Percentiles rank a stretch among this genome's conserved stretches.
These are phyloP conservation scores for Uncinocarpus reesii DNA, from an alignment of 2,329 filamentous ascomycete species.

Conservation along the genomic window DNA sequence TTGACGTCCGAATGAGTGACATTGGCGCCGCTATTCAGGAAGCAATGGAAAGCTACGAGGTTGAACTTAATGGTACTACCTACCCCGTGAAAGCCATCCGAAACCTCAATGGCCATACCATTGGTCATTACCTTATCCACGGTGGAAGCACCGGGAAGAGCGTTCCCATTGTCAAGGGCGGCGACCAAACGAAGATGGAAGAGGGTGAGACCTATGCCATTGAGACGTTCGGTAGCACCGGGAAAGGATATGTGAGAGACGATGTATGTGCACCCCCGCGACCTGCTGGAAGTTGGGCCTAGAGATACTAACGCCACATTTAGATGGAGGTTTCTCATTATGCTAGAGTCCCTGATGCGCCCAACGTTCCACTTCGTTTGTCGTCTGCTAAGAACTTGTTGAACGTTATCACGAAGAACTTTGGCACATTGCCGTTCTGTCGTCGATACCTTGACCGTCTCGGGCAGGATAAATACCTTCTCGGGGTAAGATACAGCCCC, in stretches of 20 bases:
- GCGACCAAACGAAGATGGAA: constrained; percentile 91
- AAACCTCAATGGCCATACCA: constrained; percentile 83
- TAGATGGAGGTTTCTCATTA: constrained; percentile 79
- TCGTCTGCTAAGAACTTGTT: constrained; percentile 76
- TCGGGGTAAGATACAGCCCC: constrained; percentile 53
- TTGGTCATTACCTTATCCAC: constrained; percentile 80
- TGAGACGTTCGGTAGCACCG: constrained; percentile 90
- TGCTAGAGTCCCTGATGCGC: constrained; percentile 60
- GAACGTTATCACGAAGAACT: constrained; percentile 90
- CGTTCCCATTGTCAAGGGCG: constrained; percentile 83
- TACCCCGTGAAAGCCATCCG: constrained; percentile 76
- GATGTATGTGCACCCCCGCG: constrained; percentile 51
- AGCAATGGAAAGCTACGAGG: constrained; percentile 85
- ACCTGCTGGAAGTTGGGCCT: neutral
- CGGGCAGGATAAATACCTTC: constrained; percentile 88
- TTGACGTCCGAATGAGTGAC: constrained; percentile 80
- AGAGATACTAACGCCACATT: constrained; percentile 14
- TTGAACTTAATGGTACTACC: constrained; percentile 68
- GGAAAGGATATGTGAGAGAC: constrained; percentile 76
- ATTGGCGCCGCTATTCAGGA: constrained; percentile 79
- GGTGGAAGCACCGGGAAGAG: constrained; percentile 80
- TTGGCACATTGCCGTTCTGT: constrained; percentile 84
- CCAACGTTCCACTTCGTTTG: constrained; percentile 64
- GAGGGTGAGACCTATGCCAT: constrained; percentile 93
- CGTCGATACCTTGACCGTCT: constrained; percentile 81